Percentiles rank a stretch among this genome's conserved stretches.
These are phyloP conservation scores for Sporisorium iseilematis-ciliati DNA, from an alignment of 1,284 basidiomycete genomes.

Conservation along the genomic window DNA sequence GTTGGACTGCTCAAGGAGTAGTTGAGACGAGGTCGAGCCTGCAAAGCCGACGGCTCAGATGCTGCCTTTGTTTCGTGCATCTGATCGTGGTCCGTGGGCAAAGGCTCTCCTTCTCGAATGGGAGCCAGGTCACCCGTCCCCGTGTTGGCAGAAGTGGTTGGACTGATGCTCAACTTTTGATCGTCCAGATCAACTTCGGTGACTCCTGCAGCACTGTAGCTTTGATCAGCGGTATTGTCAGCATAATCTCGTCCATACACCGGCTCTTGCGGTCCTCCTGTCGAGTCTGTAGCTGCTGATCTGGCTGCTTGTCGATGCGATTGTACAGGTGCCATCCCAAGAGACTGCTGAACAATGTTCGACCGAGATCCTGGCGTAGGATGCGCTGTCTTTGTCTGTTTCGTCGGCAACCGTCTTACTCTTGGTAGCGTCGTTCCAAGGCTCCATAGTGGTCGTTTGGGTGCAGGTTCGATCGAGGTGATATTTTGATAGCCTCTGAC, in stretches of 20 bases:
- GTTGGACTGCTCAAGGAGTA: slow-evolving; percentile 29
- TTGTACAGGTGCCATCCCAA: neutral
- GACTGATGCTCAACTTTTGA: slow-evolving; percentile 7
- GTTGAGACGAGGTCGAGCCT: slow-evolving; percentile 12
- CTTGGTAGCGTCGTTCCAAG: slow-evolving; percentile 21
- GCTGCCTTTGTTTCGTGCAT: neutral
- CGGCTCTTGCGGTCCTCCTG: neutral
- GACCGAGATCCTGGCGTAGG: slow-evolving; percentile 20
- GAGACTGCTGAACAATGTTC: slow-evolving; percentile 22
- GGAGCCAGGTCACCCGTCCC: slow-evolving; percentile 12
- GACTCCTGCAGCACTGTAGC: slow-evolving; percentile 1
- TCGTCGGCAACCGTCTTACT: slow-evolving; percentile 20
- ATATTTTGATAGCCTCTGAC: slow-evolving; percentile 21
- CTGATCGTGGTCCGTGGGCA: slow-evolving; percentile 1
- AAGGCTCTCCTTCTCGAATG: slow-evolving; percentile 18
- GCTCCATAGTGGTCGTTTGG: slow-evolving; percentile 35
- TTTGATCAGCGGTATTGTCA: neutral
- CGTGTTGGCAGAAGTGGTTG: slow-evolving; percentile 5
- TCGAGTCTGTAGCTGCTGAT: neutral
- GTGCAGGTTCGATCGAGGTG: slow-evolving; percentile 22
- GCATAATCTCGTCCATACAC: slow-evolving; percentile 25
- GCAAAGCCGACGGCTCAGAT: neutral
- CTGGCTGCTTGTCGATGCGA: neutral
- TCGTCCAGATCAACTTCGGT: neutral
- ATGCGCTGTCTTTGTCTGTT: slow-evolving; percentile 14